Evolutionary conservation across 345 rosid genomes (phyloP).

Genomic region (Acer campestre): DNA sequence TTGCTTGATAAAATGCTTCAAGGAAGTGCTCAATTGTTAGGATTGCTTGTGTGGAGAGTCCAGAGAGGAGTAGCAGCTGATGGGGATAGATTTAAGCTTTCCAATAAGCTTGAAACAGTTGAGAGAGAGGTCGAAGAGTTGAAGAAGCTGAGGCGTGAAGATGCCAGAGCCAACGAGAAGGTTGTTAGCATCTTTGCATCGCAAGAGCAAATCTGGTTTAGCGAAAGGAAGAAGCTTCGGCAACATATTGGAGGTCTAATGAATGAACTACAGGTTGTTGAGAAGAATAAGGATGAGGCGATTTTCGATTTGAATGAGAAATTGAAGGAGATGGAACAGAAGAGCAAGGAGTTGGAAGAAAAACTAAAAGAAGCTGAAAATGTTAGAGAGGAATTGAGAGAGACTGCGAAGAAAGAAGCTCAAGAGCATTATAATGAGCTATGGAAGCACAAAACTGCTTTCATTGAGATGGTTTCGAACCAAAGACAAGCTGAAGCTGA

Average conservation of each 20-base stretch:
- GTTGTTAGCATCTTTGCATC: conserved; percentile 83
- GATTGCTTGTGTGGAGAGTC: conserved; percentile 70
- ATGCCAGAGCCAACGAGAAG: conserved; percentile 93
- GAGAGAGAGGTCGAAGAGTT: conserved; percentile 60
- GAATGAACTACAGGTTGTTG: conserved; percentile 51
- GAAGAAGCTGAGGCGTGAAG: conserved; percentile 68
- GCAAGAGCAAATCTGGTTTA: conserved; percentile 85
- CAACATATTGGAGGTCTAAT: conserved; percentile 65
- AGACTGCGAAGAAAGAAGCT: conserved; percentile 51
- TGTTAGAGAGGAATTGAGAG: conserved; percentile 56
- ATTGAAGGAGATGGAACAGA: conserved; percentile 60
- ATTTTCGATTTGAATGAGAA: conserved; percentile 48
- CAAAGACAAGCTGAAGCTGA: conserved; percentile 93
- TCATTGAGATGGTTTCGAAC: conserved; percentile 88
- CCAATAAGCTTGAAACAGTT: conserved; percentile 52
- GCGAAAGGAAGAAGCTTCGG: conserved; percentile 59
- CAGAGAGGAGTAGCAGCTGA: conserved; percentile 42
- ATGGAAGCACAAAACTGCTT: conserved; percentile 87
- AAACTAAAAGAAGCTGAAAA: conserved; percentile 49
- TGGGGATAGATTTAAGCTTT: conserved; percentile 39
- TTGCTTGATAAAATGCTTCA: conserved; percentile 56
- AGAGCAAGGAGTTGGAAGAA: conserved; percentile 59
- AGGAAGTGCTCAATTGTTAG: conserved; percentile 65
- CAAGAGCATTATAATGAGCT: conserved; percentile 73
- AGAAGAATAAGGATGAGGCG: conserved; percentile 49